Evolutionary conservation across 768 basidiomycete species (phyloP), one percentile per base, ranked within the genome.

Genomic region (Mrakia gelida): DNA sequence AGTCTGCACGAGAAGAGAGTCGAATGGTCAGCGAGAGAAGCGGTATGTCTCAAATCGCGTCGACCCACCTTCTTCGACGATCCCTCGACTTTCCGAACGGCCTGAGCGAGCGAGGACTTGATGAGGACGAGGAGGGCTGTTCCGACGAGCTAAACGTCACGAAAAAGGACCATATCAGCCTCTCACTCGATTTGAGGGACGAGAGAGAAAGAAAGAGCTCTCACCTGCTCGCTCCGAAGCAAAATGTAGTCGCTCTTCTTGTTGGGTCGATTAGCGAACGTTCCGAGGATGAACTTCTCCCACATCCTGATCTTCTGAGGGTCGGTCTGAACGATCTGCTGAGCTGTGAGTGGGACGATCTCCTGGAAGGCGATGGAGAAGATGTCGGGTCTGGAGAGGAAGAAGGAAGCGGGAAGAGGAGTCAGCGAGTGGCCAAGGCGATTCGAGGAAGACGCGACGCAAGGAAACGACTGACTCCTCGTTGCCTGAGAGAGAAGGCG

Each of bases 341-440:
- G 94, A 3, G 97, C 94, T n/a, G 94, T 98, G 68, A 99, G 88
- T 6, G 95, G 94, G 0, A 99, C 97, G 74, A 99, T 95, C 84
- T 99, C 97, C 84, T 99, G 95, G 83, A 98, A 97, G 2, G 92
- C 93, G 41, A 98, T 86, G 30, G 91, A 91, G 83, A 96, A 91
- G 79, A 98, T 90, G 82, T 98, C 95, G 9, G 95, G 94, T 63
- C 92, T 92, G 76, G 16, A 38, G 38, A 38, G 38, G 38, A 74
- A 2, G 49, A 54, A 45, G 67, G 34, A 28, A 67, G 80, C 38
- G 18, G 67, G 34, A 28, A 67, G 80, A 34, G 18, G 10, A 16
- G 16, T 63, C 62, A 63, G 71, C 26, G 18, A 71, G 11, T 0
- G 41, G 38, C 38, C 4, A 38, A 38, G 8, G 38, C 38, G n/a